Evolutionary conservation across 495 filamentous ascomycete genomes (phyloP).

Genomic region (Massariosphaeria phaeospora): DNA sequence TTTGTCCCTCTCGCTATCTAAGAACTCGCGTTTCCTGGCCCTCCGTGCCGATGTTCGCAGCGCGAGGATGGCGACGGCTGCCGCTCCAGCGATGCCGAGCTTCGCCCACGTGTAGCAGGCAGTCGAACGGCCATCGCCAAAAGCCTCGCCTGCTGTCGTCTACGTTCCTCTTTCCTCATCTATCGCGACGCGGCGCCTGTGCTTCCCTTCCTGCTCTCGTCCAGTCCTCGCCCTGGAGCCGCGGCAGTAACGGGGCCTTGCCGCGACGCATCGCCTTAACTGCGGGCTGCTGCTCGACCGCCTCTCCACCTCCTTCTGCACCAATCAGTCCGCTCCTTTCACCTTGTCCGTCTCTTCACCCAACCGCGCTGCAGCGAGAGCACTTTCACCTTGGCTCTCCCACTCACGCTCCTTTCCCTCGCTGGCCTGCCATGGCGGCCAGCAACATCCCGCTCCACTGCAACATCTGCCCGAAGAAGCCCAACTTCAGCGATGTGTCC

Average conservation of each 20-base stretch:
- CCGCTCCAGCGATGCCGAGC: conserved; percentile 20
- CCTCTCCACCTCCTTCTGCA: conserved; percentile 32
- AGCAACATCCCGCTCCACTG: conserved; percentile 62
- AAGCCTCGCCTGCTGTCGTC: not conserved
- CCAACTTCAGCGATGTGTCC: conserved; percentile 78
- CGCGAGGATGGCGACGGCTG: conserved; percentile 55
- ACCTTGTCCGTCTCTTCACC: not conserved
- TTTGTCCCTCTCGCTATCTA: conserved; percentile 65
- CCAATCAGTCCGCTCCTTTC: conserved; percentile 32
- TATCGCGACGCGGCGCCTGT: conserved; percentile 7
- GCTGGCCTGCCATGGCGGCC: conserved; percentile 25
- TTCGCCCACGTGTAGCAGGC: conserved; percentile 17
- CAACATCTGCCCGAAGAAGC: conserved; percentile 71
- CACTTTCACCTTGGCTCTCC: conserved; percentile 16
- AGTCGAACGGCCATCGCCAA: conserved; percentile 8
- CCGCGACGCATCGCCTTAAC: conserved; percentile 2
- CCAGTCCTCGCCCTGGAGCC: conserved; percentile 11
- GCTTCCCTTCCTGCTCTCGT: not conserved
- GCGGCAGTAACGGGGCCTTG: not conserved
- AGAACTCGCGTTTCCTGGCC: conserved; percentile 54
- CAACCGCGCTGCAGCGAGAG: conserved; percentile 19
- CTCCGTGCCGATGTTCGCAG: conserved; percentile 67
- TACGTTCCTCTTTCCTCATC: conserved; percentile 15
- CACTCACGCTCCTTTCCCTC: conserved; percentile 15
- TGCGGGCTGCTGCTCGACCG: conserved; percentile 12